Base-by-base conservation (phyloP, 257 asterid genomes). In the Petunia axillaris region DNA sequence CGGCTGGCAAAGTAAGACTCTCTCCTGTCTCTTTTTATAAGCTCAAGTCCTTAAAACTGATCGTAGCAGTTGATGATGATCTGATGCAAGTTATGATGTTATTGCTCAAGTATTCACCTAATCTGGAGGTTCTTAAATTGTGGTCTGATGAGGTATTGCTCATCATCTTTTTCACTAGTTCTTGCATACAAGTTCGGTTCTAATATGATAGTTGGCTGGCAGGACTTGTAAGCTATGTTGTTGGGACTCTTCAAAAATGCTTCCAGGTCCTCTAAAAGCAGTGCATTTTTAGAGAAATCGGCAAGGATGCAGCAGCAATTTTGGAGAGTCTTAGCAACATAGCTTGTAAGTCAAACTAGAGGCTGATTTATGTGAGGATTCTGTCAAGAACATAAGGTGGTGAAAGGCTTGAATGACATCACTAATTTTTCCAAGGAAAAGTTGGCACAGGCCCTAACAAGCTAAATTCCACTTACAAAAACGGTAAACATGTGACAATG, bases 101-200 rank as follows among this genome's bases (percentile, higher is more conserved):
- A 68, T 68, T 68, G 76, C 57, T 68, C 39, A 68, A 68, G 15
- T 43, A 43, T 44, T 77, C 59, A 14, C 80, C 80, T 41, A 58
- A 77, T 76, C 25, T 76, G 38, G 80, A 76, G 53, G 48, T 36
- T 77, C 55, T 58, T 5, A 55, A 43, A 39, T 43, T 57, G 13
- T 43, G 52, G 52, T 58, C 57, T 16, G 67, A 76, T 53, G 70
- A 55, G 80, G 80, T 77, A 77, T 57, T 0, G n/a, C 2, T 16
- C 40, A 2, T 43, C 39, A n/a, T 67, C 2, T 2, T 43, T 43
- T 67, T 67, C 55, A n/a, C 76, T 5, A n/a, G 16, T n/a, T 66
- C 46, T 15, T 67, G 5, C n/a, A 15, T 67, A 67, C 36, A 41
- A 43, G 8, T 15, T 25, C 54, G 0, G n/a, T 68, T 68, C 4